These are phyloP conservation scores for Phanerochaete carnosa DNA, from an alignment of 768 basidiomycete genomes.

Conservation along the genomic window DNA sequence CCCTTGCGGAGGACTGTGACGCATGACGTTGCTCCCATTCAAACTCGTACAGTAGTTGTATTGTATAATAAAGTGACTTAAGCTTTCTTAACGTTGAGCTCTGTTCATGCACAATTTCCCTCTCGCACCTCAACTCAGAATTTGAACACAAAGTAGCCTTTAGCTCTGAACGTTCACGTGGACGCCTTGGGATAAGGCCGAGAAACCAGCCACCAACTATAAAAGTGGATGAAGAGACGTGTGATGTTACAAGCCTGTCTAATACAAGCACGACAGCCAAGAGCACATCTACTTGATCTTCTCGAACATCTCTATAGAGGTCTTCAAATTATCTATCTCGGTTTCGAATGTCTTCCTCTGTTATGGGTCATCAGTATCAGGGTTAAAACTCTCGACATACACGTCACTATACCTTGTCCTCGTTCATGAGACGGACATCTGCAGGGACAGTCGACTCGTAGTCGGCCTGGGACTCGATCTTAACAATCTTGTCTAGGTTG, in stretches of 20 bases:
- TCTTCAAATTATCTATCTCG: conserved; percentile 70
- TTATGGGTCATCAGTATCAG: not conserved
- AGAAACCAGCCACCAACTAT: too few relatives aligned
- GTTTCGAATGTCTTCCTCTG: conserved; percentile 77
- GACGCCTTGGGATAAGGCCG: too few relatives aligned
- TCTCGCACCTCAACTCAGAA: too few relatives aligned
- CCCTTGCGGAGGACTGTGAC: too few relatives aligned
- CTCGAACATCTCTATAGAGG: conserved; percentile 73
- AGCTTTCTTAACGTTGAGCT: too few relatives aligned
- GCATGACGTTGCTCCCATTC: too few relatives aligned
- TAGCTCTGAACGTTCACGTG: too few relatives aligned
- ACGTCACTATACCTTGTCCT: conserved; percentile 67
- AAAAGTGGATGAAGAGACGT: not conserved
- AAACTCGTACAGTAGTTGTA: not conserved
- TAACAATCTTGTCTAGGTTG: conserved; percentile 73
- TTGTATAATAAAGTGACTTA: not conserved
- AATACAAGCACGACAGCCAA: not conserved
- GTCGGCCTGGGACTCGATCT: conserved; percentile 67
- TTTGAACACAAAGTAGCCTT: too few relatives aligned
- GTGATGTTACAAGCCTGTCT: not conserved
- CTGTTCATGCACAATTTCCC: too few relatives aligned
- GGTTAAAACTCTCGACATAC: not conserved
- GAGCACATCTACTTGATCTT: conserved; percentile 47
- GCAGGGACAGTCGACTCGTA: conserved; percentile 81
- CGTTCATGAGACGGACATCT: conserved; percentile 68